Conservation (phyloP, 345 rosid genomes). For the Turritis glabra region DNA sequence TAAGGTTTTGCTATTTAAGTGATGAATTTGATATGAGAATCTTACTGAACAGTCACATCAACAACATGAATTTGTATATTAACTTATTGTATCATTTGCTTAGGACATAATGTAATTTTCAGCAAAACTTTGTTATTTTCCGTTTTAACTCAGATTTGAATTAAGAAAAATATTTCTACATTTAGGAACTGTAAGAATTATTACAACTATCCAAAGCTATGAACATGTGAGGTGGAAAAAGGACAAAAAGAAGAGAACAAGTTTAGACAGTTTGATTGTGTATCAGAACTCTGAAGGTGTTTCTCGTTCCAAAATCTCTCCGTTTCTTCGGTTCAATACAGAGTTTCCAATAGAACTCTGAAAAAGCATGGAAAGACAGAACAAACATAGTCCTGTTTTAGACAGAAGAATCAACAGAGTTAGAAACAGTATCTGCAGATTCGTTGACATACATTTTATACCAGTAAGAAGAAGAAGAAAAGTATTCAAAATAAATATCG, state of each 20-base stretch:
- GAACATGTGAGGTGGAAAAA: background rate
- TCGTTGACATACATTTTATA: background rate
- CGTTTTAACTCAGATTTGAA: background rate
- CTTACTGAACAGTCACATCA: background rate
- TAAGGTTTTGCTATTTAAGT: background rate
- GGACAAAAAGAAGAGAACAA: background rate
- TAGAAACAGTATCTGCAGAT: background rate
- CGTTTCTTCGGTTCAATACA: slow-evolving; percentile 42
- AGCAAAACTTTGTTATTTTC: background rate
- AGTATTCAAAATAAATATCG: background rate
- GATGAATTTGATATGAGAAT: background rate
- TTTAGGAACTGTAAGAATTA: background rate
- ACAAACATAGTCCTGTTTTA: slow-evolving; percentile 71
- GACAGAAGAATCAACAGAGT: background rate
- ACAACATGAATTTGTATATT: background rate
- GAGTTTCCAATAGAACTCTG: slow-evolving; percentile 49
- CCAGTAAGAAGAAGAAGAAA: slow-evolving; percentile 4
- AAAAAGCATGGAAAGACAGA: slow-evolving; percentile 66
- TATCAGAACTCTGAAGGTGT: background rate
- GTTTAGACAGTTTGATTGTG: slow-evolving; percentile 1
- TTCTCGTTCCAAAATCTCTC: slow-evolving; percentile 25
- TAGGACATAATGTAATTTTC: background rate
- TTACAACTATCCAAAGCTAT: slow-evolving; percentile 15
- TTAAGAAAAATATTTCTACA: background rate
- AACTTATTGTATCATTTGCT: background rate